Percentiles rank a stretch among this genome's conserved stretches.
Evolutionary conservation across 1,139 yeast genomes (phyloP).

Genomic region (Yamadazyma buinensis): DNA sequence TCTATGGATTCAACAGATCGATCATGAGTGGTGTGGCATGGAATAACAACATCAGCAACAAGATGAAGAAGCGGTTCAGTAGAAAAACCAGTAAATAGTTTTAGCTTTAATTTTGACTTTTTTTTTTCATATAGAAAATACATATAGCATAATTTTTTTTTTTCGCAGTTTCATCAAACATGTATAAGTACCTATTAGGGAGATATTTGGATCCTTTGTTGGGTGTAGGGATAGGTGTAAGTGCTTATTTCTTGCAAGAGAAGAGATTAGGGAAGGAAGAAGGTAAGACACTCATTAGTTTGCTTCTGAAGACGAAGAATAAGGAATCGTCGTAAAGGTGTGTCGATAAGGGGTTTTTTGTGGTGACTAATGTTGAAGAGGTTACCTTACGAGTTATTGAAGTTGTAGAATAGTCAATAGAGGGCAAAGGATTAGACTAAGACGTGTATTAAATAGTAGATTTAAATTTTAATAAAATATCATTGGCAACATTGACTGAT

Average conservation of each 20-base stretch:
- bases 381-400: too few species aligned
- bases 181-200: slow-evolving; percentile 37
- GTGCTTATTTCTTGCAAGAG: slow-evolving; percentile 61
- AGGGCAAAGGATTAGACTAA: background rate
- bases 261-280: slow-evolving; percentile 48
- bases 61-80: slow-evolving; percentile 43
- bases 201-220: slow-evolving; percentile 53
- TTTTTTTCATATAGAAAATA: too few species aligned
- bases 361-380: too few species aligned
- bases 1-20: slow-evolving; percentile 47
- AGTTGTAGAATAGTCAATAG: too few species aligned
- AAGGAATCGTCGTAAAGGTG: too few species aligned
- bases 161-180: too few species aligned
- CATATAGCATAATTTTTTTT: too few species aligned
- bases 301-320: slow-evolving; percentile 13
- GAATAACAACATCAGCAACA: slow-evolving; percentile 51
- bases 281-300: slow-evolving; percentile 56
- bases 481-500: slow-evolving; percentile 20
- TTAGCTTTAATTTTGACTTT: background rate
- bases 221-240: slow-evolving; percentile 54
- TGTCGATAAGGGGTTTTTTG: too few species aligned
- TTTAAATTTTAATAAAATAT: slow-evolving; percentile 34
- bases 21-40: slow-evolving; percentile 56
- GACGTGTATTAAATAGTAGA: slow-evolving; percentile 7
- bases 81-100: slow-evolving; percentile 15